A percentile compares a stretch with the other conserved stretches of the same genome.
These are phyloP conservation scores for Pleurotus salmoneostramineus DNA, from an alignment of 768 basidiomycete genomes.

Conservation along the genomic window DNA sequence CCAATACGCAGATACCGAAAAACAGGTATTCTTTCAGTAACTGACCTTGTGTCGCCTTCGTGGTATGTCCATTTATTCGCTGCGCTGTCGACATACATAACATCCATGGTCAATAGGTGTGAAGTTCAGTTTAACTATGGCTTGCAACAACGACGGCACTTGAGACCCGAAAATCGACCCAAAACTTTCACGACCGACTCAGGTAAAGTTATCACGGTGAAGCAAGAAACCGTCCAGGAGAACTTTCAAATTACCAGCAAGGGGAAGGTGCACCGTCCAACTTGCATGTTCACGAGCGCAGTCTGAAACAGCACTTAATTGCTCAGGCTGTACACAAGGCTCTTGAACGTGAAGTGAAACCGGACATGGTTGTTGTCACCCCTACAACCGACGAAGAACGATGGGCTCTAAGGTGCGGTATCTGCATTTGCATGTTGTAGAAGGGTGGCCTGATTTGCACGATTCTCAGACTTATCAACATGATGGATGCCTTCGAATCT, in stretches of 20 bases:
- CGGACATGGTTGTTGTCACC: constrained; percentile 50
- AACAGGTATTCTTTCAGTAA: constrained; percentile 48
- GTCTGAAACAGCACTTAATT: neutral
- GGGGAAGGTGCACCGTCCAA: constrained; percentile 42
- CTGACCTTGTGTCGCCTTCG: constrained; percentile 55
- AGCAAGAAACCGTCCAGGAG: constrained; percentile 41
- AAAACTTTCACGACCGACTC: constrained; percentile 47
- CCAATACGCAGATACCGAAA: constrained; percentile 44
- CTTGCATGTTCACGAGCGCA: neutral
- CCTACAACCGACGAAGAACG: constrained; percentile 59
- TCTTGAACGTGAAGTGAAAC: constrained; percentile 69
- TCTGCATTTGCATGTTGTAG: neutral
- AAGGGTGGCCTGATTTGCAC: neutral
- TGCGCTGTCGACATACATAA: neutral
- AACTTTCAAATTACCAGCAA: constrained; percentile 47
- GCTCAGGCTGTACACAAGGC: constrained; percentile 68
- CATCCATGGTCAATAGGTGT: constrained; percentile 45
- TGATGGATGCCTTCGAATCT: constrained; percentile 60
- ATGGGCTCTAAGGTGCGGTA: constrained; percentile 69
- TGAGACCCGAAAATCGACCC: constrained; percentile 48
- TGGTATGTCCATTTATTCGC: constrained; percentile 42
- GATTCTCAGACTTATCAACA: constrained; percentile 59
- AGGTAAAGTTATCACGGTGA: constrained; percentile 60
- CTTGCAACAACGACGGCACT: constrained; percentile 52
- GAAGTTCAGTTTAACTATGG: constrained; percentile 80